Conservation (phyloP, 306 rosid genomes). For the Prunus dulcis region DNA sequence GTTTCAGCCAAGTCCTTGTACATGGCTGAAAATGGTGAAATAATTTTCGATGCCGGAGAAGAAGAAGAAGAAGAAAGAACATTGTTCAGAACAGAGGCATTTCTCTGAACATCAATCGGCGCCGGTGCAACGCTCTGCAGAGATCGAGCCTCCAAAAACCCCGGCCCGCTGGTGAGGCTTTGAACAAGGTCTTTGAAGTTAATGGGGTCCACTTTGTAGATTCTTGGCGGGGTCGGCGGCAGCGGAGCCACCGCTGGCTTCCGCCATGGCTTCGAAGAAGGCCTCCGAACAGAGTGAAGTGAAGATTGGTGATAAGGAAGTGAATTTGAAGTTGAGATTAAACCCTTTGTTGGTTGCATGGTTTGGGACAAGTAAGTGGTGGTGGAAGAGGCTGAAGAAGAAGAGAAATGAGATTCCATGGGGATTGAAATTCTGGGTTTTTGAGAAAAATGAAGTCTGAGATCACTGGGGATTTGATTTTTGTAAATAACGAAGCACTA, state of each 20-base stretch:
- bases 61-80: neutral
- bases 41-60: neutral
- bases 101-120: conserved; percentile 1
- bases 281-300: conserved; percentile 45
- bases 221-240: conserved; percentile 44
- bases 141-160: conserved; percentile 27
- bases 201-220: conserved; percentile 72
- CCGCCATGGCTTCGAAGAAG: conserved; percentile 51
- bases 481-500: neutral
- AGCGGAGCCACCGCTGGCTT: conserved; percentile 56
- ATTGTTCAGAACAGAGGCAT: neutral
- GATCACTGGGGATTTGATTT: neutral
- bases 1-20: conserved; percentile 34
- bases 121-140: conserved; percentile 36
- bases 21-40: conserved; percentile 21
- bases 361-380: conserved; percentile 1
- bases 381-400: neutral
- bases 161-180: conserved; percentile 69
- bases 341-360: neutral
- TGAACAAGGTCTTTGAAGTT: conserved; percentile 76
- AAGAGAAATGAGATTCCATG: neutral
- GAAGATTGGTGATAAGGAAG: neutral
- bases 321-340: neutral
- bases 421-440: neutral
- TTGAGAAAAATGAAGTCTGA: neutral